Evolutionary conservation across 805 yeast genomes (phyloP), one percentile per base, ranked within the genome.

Genomic region (Wickerhamiella dianesei): DNA sequence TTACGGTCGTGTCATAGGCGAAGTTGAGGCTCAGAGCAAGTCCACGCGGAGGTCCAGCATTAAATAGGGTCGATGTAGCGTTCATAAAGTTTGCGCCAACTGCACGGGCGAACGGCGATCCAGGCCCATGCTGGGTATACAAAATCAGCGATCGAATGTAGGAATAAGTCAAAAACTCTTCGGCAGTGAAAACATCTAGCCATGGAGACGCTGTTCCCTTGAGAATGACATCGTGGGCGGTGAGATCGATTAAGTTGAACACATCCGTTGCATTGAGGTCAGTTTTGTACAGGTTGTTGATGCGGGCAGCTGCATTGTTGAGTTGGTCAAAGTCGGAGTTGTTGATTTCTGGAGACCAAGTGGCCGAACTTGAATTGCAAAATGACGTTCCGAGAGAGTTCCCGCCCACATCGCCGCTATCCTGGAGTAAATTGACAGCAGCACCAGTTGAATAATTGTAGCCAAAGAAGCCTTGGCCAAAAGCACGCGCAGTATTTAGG

Each of bases 1-100:
- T 74, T 37, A 76, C 59, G 54, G 76, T 79, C 21, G 78, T 75
- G 56, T 77, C 82, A 59, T 77, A 81, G n/a, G 77, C 67, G 58
- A 75, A 75, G 16, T 70, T 64, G 48, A 71, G 65, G 59, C 71
- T 68, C 36, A 77, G 58, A 49, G 71, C 59, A 6, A 57, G 54
- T 6, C 57, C 69, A 50, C 48, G 43, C 46, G 57, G 57, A 4
- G 64, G 64, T 13, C 66, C 67, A 40, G 65, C 66, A 54, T 66
- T 63, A 50, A 76, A 64, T 46, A 75, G 59, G n/a, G 64, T 57
- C 42, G 71, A 60, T 2, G 78, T 64, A 8, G 79, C 78, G 49
- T 74, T 69, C 50, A 74, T 62, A 53, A 68, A 68, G 3, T 68
- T 64, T 1, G 72, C 68, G 4, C 78, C 79, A 44, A 69, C 65